Conservation (phyloP, 1,139 yeast genomes). For the Protomyces lactucae-debilis region DNA sequence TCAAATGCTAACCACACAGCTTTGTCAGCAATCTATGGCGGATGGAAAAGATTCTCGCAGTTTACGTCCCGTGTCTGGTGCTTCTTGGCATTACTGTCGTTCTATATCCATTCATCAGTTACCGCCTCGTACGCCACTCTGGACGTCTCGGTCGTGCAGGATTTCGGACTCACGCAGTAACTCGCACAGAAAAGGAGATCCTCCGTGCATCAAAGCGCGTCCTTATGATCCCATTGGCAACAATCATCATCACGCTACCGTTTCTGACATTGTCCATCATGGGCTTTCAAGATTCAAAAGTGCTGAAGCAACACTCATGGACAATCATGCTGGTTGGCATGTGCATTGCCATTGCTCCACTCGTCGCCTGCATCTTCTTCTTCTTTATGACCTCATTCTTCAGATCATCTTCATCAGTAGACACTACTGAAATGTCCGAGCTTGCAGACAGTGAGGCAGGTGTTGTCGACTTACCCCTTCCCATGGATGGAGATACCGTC, state of each 20-base stretch:
- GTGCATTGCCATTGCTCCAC: background rate
- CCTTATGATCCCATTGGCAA: background rate
- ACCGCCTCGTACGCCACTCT: background rate
- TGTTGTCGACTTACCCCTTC: background rate
- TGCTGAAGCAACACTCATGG: background rate
- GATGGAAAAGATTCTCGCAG: background rate
- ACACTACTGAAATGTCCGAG: background rate
- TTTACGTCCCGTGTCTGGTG: background rate
- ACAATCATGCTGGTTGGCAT: background rate
- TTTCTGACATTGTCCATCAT: background rate
- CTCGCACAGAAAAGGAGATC: background rate
- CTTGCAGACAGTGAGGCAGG: background rate
- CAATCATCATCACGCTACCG: background rate
- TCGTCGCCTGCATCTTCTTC: background rate
- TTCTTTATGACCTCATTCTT: background rate
- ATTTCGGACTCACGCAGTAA: background rate
- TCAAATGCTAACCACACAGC: background rate
- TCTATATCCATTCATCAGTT: background rate
- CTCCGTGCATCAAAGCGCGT: background rate
- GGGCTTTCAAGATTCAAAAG: background rate
- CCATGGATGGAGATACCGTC: background rate
- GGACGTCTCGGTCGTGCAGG: background rate
- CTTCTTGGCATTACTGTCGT: background rate
- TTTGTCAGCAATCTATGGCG: background rate
- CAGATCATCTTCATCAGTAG: background rate